Evolutionary conservation across 768 basidiomycete species (phyloP).

Genomic region (Tulasnella sp.): DNA sequence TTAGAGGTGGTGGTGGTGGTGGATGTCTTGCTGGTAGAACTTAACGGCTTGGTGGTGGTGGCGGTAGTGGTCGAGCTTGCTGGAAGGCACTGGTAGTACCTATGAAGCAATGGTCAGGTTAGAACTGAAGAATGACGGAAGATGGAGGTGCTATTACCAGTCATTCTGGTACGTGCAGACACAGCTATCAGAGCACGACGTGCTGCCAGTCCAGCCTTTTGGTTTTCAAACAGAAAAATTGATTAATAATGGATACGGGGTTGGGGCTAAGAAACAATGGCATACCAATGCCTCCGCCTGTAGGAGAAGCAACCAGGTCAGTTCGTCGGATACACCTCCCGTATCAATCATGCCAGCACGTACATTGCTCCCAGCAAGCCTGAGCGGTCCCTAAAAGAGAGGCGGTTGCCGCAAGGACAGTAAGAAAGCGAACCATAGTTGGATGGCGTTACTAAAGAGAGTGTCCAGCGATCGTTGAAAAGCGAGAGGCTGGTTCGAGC

Average conservation of each 20-base stretch:
- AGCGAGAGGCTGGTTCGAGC: not conserved
- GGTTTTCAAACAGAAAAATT: conserved; percentile 26
- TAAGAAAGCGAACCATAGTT: not conserved
- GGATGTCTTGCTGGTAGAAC: not conserved
- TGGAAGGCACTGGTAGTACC: not conserved
- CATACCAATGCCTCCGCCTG: conserved; percentile 36
- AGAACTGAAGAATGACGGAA: not conserved
- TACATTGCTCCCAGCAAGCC: conserved; percentile 20
- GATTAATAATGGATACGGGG: not conserved
- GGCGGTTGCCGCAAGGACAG: not conserved
- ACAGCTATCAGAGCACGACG: conserved; percentile 44
- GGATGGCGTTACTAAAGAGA: not conserved
- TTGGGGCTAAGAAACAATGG: conserved; percentile 28
- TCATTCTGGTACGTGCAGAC: conserved; percentile 6
- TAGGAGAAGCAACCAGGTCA: not conserved
- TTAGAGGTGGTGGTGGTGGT: not conserved
- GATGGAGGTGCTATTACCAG: not conserved
- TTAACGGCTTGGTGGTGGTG: not conserved
- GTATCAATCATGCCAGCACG: not conserved
- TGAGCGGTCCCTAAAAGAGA: not conserved
- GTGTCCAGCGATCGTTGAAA: not conserved
- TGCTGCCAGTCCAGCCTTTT: conserved; percentile 37
- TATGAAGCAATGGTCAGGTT: not conserved
- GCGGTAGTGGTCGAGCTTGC: not conserved
- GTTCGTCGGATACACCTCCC: not conserved